Base-by-base conservation (phyloP, 2,329 filamentous ascomycete genomes). In the Thielaviopsis euricoi region DNA sequence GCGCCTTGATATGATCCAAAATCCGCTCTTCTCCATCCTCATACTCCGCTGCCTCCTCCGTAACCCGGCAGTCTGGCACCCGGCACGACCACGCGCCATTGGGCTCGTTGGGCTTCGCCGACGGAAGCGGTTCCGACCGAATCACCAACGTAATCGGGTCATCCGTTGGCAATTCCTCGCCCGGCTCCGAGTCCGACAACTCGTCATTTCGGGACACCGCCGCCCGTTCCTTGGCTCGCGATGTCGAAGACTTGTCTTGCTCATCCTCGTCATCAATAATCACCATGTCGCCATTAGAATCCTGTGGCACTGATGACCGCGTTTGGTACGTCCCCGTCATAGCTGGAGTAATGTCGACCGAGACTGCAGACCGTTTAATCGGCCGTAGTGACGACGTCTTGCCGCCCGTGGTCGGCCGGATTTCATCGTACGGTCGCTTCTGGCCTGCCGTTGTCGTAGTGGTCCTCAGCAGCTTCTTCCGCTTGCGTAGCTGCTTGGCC, bases 71-170 rank as follows among this genome's bases (percentile, higher is more conserved):
- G 23, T 77, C 81, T 73, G 81, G 78, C 61, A 84, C 75, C 4
- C 77, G 76, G 64, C 85, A 89, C 1, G 71, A 72, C 84, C 85
- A 89, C 0, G 80, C 81, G 56, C 83, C 78, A 60, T 81, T 74
- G 0, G 80, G 78, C 0, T 79, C 82, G 37, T 74, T 71, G 0
- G 79, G 74, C 2, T 67, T 68, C 7, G 71, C 69, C 3, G 75
- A 74, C 0, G 77, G 78, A 12, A 79, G 63, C 53, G 68, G 73
- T 57, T 80, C 76, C 5, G 76, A 71, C 25, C 72, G 71, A 10
- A 80, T 69, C 13, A 77, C 71, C 17, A 81, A 23, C 15, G 46
- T 29, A 19, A 58, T 25, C n/a, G 43, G 49, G 10, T 56, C 49
- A 46, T 21, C 49, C 26, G 4, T 2, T 13, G 52, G 43, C 25